Evolutionary conservation across 345 rosid species (phyloP).

Genomic region (Euphorbia lathyris): DNA sequence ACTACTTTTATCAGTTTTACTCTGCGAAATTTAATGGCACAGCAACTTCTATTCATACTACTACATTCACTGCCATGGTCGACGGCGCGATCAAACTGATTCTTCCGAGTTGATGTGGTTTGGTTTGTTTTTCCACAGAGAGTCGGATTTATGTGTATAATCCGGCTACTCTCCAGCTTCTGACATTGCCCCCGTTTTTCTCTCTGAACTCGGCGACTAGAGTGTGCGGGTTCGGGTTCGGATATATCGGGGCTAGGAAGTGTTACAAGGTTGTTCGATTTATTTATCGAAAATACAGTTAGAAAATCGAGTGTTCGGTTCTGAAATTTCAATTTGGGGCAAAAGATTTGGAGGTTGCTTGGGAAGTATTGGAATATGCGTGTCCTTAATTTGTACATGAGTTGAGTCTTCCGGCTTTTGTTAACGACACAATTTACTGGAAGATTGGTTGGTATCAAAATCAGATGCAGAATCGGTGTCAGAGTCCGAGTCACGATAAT

Average conservation of each 20-base stretch:
- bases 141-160: conserved; percentile 8
- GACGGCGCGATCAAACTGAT: conserved; percentile 15
- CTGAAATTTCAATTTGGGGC: background rate
- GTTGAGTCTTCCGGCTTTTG: conserved; percentile 8
- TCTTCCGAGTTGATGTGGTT: conserved; percentile 7
- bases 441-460: conserved; percentile 7
- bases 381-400: conserved; percentile 17
- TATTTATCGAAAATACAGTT: background rate
- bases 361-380: background rate
- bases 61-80: background rate
- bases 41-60: too few species aligned
- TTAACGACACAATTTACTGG: conserved; percentile 5
- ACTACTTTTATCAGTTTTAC: background rate
- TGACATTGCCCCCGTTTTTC: background rate
- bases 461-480: too few species aligned
- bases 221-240: conserved; percentile 8
- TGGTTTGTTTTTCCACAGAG: conserved; percentile 11
- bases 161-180: conserved; percentile 3
- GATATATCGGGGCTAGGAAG: background rate
- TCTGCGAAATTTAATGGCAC: too few species aligned
- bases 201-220: too few species aligned
- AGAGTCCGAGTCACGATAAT: too few species aligned
- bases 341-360: background rate
- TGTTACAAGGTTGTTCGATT: conserved; percentile 11
- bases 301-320: conserved; percentile 8